Evolutionary conservation across 805 yeast species (phyloP).

Genomic region (Teunomyces barrocoloradensis): DNA sequence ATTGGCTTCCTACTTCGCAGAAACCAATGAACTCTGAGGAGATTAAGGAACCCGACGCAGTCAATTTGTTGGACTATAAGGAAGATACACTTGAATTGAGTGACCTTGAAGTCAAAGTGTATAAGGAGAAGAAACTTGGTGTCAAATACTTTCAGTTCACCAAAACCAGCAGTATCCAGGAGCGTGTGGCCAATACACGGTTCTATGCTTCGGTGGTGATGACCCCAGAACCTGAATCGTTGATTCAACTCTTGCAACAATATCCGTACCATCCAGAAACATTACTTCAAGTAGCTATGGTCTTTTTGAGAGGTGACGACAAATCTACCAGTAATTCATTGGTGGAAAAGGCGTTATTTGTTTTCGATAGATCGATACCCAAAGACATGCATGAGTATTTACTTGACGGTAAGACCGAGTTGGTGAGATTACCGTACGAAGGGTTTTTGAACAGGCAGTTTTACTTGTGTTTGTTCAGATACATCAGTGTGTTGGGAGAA

Average conservation of each 20-base stretch:
- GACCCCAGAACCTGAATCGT: constrained; percentile 76
- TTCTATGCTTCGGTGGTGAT: constrained; percentile 66
- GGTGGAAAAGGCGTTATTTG: constrained; percentile 73
- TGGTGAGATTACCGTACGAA: constrained; percentile 73
- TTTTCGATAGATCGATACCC: constrained; percentile 72
- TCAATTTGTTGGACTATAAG: constrained; percentile 32
- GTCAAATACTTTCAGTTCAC: constrained; percentile 57
- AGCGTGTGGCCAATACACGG: constrained; percentile 41
- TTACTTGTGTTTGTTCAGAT: constrained; percentile 69
- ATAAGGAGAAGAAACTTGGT: constrained; percentile 36
- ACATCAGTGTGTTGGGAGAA: constrained; percentile 67
- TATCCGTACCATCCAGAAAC: constrained; percentile 77
- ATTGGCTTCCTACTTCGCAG: constrained; percentile 70
- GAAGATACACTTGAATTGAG: constrained; percentile 28
- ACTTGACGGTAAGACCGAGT: constrained; percentile 49
- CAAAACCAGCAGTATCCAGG: constrained; percentile 30
- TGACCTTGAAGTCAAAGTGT: constrained; percentile 29
- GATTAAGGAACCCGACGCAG: constrained; percentile 37
- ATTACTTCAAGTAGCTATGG: constrained; percentile 73
- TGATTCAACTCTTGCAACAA: constrained; percentile 55
- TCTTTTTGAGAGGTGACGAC: constrained; percentile 68
- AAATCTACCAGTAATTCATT: constrained; percentile 69
- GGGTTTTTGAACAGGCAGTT: constrained; percentile 73
- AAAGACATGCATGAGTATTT: constrained; percentile 49
- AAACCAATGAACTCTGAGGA: constrained; percentile 64